phyloP scores from a whole-genome alignment of 202 grass and related monocot genomes.

The Bolboschoenoplectus hybrid region DNA sequence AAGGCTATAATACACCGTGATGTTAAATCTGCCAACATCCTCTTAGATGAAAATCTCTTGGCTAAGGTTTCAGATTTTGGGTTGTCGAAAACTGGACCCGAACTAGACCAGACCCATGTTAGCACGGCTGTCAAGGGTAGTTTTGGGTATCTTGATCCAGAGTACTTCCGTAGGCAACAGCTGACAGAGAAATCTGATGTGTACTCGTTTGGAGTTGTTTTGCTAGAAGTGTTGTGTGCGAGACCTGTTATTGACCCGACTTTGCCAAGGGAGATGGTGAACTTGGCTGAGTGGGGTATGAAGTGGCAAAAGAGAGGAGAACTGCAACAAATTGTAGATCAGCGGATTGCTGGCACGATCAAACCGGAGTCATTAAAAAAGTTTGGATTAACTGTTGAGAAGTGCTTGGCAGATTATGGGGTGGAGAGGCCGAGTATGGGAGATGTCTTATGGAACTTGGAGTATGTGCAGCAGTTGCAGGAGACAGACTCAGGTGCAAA shows the following conservation, averaged over 20 bases:
- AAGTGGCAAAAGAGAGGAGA: conserved; percentile 90
- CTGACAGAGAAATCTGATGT: conserved; percentile 97
- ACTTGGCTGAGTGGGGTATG: conserved; percentile 93
- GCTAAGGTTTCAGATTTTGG: conserved; percentile 94
- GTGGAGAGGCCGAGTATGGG: conserved; percentile 83
- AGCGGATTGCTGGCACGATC: conserved; percentile 61
- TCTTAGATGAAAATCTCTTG: conserved; percentile 91
- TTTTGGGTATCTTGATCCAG: conserved; percentile 96
- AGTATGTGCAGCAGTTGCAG: conserved; percentile 88
- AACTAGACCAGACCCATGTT: conserved; percentile 92
- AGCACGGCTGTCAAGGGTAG: conserved; percentile 98
- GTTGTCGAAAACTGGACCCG: conserved; percentile 88
- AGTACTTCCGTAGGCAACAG: conserved; percentile 87
- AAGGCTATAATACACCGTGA: conserved; percentile 97
- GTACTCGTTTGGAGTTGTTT: conserved; percentile 90
- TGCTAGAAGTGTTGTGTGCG: conserved; percentile 89
- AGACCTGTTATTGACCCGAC: conserved; percentile 95
- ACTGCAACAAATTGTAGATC: conserved; percentile 81
- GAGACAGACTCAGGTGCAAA: conserved; percentile 51
- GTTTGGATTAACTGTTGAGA: conserved; percentile 87
- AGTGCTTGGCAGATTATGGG: conserved; percentile 87
- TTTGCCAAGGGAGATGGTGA: conserved; percentile 87
- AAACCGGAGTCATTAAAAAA: conserved; percentile 83
- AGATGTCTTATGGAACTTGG: conserved; percentile 95
- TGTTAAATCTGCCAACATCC: conserved; percentile 97